A percentile compares a stretch with the other conserved stretches of the same genome.
Evolutionary conservation across 495 filamentous ascomycete species (phyloP).

Genomic region (Cercophora scortea): DNA sequence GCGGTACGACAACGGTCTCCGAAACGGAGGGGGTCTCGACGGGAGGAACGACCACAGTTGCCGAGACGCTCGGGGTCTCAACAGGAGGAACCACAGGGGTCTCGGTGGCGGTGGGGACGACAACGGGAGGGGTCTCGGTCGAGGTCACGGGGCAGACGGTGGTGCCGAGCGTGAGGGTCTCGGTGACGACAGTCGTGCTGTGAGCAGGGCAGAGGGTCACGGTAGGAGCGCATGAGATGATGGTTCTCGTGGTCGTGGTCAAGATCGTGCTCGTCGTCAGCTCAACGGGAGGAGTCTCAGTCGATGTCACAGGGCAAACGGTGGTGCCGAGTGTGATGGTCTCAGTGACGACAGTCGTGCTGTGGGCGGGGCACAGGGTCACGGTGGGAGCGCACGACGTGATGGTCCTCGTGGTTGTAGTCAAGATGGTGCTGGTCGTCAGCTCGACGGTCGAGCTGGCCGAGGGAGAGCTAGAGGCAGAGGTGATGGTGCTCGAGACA

Average conservation of each 20-base stretch:
- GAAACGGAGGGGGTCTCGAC: not conserved
- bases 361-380: conserved; percentile 46
- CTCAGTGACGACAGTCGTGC: conserved; percentile 45
- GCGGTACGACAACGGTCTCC: too few species aligned
- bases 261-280: conserved; percentile 51
- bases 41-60: not conserved
- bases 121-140: conserved; percentile 10
- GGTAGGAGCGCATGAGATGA: conserved; percentile 47
- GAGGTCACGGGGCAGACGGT: conserved; percentile 47
- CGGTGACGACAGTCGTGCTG: conserved; percentile 43
- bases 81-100: not conserved
- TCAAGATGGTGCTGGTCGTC: conserved; percentile 50
- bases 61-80: not conserved
- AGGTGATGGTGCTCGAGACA: not conserved
- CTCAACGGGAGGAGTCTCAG: conserved; percentile 13
- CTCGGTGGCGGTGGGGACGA: not conserved
- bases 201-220: conserved; percentile 50
- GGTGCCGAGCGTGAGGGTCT: conserved; percentile 47
- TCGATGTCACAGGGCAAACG: conserved; percentile 40
- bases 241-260: conserved; percentile 48
- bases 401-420: conserved; percentile 50
- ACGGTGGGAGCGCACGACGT: conserved; percentile 48
- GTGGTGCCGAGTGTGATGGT: conserved; percentile 51
- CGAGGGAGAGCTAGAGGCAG: not conserved
- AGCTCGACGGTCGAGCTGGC: conserved; percentile 14